Percentiles rank a stretch among this genome's conserved stretches.
phyloP scores from a whole-genome alignment of 495 filamentous ascomycete genomes.

The Endocarpon pusillum region DNA sequence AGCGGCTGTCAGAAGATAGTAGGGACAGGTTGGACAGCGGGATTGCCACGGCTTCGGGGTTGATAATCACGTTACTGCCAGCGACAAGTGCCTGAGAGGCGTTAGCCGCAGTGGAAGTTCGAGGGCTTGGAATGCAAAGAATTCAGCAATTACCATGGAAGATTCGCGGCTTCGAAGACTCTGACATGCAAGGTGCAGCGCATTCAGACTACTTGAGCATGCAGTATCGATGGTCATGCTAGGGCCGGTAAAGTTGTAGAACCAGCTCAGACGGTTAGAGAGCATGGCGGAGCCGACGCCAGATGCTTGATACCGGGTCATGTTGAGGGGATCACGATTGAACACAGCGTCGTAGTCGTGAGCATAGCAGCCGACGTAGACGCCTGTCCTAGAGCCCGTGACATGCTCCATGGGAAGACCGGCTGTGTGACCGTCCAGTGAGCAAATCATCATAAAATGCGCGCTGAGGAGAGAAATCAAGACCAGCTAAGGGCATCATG shows the following conservation, averaged over 20 bases:
- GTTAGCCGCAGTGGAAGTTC: slow-evolving; percentile 20
- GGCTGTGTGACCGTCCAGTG: no score
- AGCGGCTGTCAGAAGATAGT: slow-evolving; percentile 15
- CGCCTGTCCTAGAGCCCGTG: slow-evolving; percentile 12
- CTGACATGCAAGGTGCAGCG: slow-evolving; percentile 24
- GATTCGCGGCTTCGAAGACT: slow-evolving; percentile 23
- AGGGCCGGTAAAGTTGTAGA: slow-evolving; percentile 31
- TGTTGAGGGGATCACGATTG: slow-evolving; percentile 8
- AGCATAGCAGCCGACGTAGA: slow-evolving; percentile 18
- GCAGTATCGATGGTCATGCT: slow-evolving; percentile 32
- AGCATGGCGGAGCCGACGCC: slow-evolving; percentile 19
- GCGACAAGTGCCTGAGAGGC: neutral
- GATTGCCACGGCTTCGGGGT: slow-evolving; percentile 9
- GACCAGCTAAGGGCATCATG: no score
- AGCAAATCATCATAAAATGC: no score
- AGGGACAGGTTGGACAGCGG: slow-evolving; percentile 5
- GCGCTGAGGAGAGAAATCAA: no score
- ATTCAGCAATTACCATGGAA: slow-evolving; percentile 23
- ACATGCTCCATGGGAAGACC: slow-evolving; percentile 20
- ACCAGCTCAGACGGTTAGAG: slow-evolving; percentile 29
- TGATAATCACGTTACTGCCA: slow-evolving; percentile 2
- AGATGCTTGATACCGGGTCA: slow-evolving; percentile 16
- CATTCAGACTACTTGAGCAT: slow-evolving; percentile 27
- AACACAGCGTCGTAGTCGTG: slow-evolving; percentile 13
- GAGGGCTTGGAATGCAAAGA: slow-evolving; percentile 33